Percentiles rank a stretch among this genome's conserved stretches.
Evolutionary conservation across 805 yeast species (phyloP).

Genomic region (Candida dajiaensis): DNA sequence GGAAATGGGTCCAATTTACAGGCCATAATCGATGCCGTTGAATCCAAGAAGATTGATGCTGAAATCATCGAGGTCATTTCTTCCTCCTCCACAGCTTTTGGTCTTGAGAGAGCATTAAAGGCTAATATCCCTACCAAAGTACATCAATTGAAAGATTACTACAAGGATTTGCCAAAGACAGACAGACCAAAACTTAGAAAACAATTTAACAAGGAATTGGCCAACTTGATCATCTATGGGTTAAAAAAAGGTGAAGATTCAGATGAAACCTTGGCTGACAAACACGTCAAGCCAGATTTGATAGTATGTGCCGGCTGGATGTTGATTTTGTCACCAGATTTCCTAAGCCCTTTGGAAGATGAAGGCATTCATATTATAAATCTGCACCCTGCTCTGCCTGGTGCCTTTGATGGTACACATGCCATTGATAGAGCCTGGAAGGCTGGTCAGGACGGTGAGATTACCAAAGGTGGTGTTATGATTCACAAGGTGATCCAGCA

Average conservation of each 20-base stretch:
- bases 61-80: conserved; percentile 76
- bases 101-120: conserved; percentile 69
- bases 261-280: conserved; percentile 11
- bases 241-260: conserved; percentile 27
- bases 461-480: conserved; percentile 85
- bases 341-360: conserved; percentile 57
- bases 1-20: conserved; percentile 96
- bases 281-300: conserved; percentile 60
- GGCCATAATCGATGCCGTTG: conserved; percentile 78
- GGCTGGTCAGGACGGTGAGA: conserved; percentile 83
- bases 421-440: conserved; percentile 96
- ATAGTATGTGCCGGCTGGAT: conserved; percentile 99
- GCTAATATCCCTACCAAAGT: conserved; percentile 65
- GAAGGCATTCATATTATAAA: conserved; percentile 77
- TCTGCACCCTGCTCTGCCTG: conserved; percentile 95
- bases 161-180: conserved; percentile 68
- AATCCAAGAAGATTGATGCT: conserved; percentile 36
- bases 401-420: conserved; percentile 94
- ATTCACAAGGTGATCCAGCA: conserved; percentile 94
- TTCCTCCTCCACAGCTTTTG: conserved; percentile 81
- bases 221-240: conserved; percentile 55
- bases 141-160: conserved; percentile 70
- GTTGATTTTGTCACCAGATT: conserved; percentile 78
- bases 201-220: conserved; percentile 72
- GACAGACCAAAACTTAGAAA: conserved; percentile 59